phyloP scores from a whole-genome alignment of 106 monocot species.

The Chionographis japonica region DNA sequence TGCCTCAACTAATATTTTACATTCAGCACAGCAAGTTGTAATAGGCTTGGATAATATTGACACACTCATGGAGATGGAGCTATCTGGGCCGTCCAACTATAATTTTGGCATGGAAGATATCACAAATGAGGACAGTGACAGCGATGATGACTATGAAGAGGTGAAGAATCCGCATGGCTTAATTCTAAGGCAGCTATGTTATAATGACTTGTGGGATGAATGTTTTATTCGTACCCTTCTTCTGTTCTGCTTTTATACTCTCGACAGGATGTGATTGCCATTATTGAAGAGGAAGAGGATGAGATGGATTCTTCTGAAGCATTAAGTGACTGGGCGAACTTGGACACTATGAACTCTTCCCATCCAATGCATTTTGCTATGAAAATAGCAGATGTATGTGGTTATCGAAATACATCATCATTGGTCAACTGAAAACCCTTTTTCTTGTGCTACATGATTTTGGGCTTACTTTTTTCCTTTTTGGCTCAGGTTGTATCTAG shows the following conservation, averaged over 20 bases:
- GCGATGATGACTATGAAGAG: conserved; percentile 62
- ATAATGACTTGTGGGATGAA: not conserved
- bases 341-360: conserved; percentile 71
- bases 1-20: conserved; percentile 13
- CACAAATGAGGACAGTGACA: conserved; percentile 38
- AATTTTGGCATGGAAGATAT: conserved; percentile 59
- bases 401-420: not conserved
- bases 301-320: conserved; percentile 30
- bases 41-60: conserved; percentile 75
- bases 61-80: conserved; percentile 55
- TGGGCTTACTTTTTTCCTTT: not conserved
- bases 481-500: conserved; percentile 50
- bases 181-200: too few relatives aligned
- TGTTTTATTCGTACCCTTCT: not conserved
- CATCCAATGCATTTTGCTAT: conserved; percentile 87
- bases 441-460: not conserved
- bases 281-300: conserved; percentile 63
- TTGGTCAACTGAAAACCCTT: too few relatives aligned
- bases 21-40: conserved; percentile 66
- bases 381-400: conserved; percentile 63
- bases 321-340: conserved; percentile 55
- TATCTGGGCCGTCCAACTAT: conserved; percentile 30
- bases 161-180: conserved; percentile 15
- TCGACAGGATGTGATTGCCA: conserved; percentile 38
- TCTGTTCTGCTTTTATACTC: not conserved